Evolutionary conservation across 2,329 filamentous ascomycete species (phyloP).

Genomic region (Amauroascus niger): DNA sequence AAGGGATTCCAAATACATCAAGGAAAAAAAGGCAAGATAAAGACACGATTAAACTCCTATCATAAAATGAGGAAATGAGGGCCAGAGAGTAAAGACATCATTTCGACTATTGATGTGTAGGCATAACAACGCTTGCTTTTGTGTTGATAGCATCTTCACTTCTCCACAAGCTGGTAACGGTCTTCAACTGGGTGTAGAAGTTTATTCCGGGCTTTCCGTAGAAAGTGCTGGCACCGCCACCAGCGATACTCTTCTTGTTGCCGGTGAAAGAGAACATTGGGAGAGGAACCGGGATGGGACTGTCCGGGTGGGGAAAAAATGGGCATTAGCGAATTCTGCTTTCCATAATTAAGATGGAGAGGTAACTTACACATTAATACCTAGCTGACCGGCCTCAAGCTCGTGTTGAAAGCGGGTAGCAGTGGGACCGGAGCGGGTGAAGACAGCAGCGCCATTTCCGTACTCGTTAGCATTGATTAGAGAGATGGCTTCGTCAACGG

Average conservation of each 20-base stretch:
- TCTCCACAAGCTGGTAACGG: constrained; percentile 86
- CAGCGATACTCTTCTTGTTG: constrained; percentile 83
- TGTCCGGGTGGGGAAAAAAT: no score
- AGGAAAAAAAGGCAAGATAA: background rate
- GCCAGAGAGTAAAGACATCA: background rate
- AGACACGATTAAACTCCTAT: background rate
- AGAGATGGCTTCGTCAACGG: constrained; percentile 53
- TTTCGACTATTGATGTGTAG: constrained; percentile 45
- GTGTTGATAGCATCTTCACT: constrained; percentile 72
- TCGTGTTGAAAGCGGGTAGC: constrained; percentile 55
- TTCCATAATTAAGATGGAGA: background rate
- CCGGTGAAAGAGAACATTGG: constrained; percentile 58
- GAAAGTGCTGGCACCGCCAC: constrained; percentile 85
- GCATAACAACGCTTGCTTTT: constrained; percentile 85
- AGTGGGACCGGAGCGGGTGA: constrained; percentile 53
- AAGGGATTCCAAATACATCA: background rate
- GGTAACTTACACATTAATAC: constrained; percentile 48
- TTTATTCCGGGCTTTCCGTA: constrained; percentile 87
- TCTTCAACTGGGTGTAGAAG: constrained; percentile 98
- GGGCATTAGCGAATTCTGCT: constrained; percentile 1
- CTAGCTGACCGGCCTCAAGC: constrained; percentile 57
- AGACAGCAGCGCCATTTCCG: constrained; percentile 58
- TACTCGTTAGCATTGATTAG: constrained; percentile 59
- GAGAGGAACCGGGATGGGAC: constrained; percentile 51
- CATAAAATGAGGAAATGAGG: background rate